These are phyloP conservation scores for Phytophthora cajani DNA, from an alignment of 352 stramenopile species.

Conservation along the genomic window DNA sequence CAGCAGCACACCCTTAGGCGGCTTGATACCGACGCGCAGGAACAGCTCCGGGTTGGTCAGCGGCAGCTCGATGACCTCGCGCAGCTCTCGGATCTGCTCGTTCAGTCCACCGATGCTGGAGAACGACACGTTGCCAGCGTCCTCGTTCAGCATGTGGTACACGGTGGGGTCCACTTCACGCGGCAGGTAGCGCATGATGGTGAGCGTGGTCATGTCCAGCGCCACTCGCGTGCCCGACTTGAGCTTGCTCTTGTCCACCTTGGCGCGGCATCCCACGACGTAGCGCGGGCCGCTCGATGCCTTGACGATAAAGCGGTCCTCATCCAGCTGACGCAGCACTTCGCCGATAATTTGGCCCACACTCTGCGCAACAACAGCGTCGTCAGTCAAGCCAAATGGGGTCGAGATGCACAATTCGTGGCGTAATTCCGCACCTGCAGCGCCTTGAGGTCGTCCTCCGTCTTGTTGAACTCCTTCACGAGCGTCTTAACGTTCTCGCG, in stretches of 20 bases:
- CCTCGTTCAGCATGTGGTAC: slow-evolving; percentile 99
- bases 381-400: slow-evolving; percentile 8
- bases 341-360: slow-evolving; percentile 99
- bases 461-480: slow-evolving; percentile 98
- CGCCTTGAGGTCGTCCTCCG: slow-evolving; percentile 98
- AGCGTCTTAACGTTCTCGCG: slow-evolving; percentile 96
- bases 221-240: slow-evolving; percentile 97
- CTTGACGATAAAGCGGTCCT: slow-evolving; percentile 99
- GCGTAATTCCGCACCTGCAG: slow-evolving; percentile 59
- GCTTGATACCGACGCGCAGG: slow-evolving; percentile 98
- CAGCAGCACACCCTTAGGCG: slow-evolving; percentile 97
- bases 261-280: slow-evolving; percentile 97
- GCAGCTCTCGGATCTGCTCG: slow-evolving; percentile 98
- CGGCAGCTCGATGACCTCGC: slow-evolving; percentile 98
- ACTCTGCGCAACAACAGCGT: slow-evolving; percentile 75
- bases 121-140: slow-evolving; percentile 97
- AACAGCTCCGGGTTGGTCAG: slow-evolving; percentile 99
- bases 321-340: slow-evolving; percentile 97
- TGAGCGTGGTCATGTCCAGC: slow-evolving; percentile 99
- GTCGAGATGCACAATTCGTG: not conserved
- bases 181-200: slow-evolving; percentile 99
- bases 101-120: slow-evolving; percentile 98
- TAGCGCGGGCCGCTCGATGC: slow-evolving; percentile 97
- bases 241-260: slow-evolving; percentile 95
- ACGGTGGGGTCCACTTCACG: slow-evolving; percentile 99